Evolutionary conservation across 176 grass and related monocot genomes (phyloP), one percentile per base, ranked within the genome.

Genomic region (Canna indica): DNA sequence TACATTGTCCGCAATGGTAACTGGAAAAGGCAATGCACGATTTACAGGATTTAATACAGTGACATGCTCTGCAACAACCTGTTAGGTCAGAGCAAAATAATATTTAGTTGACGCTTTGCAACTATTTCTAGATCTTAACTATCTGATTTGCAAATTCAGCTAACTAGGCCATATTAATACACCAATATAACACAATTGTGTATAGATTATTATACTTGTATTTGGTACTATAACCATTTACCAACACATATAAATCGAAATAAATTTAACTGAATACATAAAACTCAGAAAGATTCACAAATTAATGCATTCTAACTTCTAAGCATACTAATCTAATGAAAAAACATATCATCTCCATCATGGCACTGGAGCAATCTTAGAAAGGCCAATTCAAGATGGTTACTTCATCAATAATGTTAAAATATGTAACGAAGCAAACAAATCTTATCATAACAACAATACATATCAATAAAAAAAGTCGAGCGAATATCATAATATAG

Each of bases 31-130:
- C 82, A 97, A 66, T 2, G 89, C 84, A 73, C 82, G 77, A 71
- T 76, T 85, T 87, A 93, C 94, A 17, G 79, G 82, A 71, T 92
- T 97, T 77, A 97, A 79, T 72, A 97, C 89, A 63, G 77, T 64
- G 67, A 97, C 76, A 82, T 25, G 30, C 77, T 93, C 84, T 46
- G 82, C 82, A 66, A 68, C 82, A 83, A 97, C 73, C 94, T 97
- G 76, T 41, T n/a, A 29, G 8, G 70, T 73, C 15, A 70, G 10
- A 70, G 5, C 7, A 70, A 34, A 48, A 70, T 13, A 48, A 70
- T 5, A 13, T 70, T 48, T 29, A 12, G 39, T 48, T 38, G 33
- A 13, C 31, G 38, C 33, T n/a, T 65, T 38, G 62, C 32, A 65
- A 38, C 20, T 3, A 36, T 66, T 65, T 38, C 7, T n/a, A 22